Evolutionary conservation across 2,329 filamentous ascomycete species (phyloP), one percentile per base, ranked within the genome.

Genomic region (Coniochaeta sp.): DNA sequence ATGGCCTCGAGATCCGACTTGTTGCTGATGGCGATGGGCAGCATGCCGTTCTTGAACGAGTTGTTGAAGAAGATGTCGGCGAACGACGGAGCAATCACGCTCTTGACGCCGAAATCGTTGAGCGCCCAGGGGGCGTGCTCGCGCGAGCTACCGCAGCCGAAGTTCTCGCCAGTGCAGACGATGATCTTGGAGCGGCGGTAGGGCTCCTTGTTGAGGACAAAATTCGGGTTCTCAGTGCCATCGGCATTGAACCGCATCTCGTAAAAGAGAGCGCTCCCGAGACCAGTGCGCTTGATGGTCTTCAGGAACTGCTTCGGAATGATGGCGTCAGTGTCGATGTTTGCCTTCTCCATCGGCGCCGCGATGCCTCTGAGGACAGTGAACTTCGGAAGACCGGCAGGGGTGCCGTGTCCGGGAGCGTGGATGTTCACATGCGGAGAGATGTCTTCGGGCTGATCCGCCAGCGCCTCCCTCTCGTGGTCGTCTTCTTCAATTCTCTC

Each of bases 41-140:
- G 81, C 95, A 98, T 98, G 79, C 93, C 93, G 79, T 99, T 99
- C 84, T 99, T 98, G 85, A 97, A 98, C n/a, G 90, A 95, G 81
- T 99, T 99, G 85, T 96, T 97, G 85, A 93, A 96, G 86, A 97
- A 97, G 75, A 99, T 99, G 71, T 96, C 91, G 61, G 89, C 90
- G 61, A 83, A 86, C 1, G 89, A 93, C 1, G 91, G 91, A 1
- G 93, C 95, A 67, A 98, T 96, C 69, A 98, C 83, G 73, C 89
- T 93, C 72, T 89, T 91, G 78, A 99, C 96, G 66, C 95, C 95
- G 68, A 98, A 98, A 77, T 98, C 95, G 60, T 96, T 87, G 26
- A 98, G 84, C 6, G 95, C 93, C 95, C 95, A 98, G 1, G 95
- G 95, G 2, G 95, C 95, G 78, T 98, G 95, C 77, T 98, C 95